Percentiles rank a stretch among this genome's conserved stretches.
Evolutionary conservation across 179 eudicot species (phyloP).

Genomic region (Dionaea muscipula): DNA sequence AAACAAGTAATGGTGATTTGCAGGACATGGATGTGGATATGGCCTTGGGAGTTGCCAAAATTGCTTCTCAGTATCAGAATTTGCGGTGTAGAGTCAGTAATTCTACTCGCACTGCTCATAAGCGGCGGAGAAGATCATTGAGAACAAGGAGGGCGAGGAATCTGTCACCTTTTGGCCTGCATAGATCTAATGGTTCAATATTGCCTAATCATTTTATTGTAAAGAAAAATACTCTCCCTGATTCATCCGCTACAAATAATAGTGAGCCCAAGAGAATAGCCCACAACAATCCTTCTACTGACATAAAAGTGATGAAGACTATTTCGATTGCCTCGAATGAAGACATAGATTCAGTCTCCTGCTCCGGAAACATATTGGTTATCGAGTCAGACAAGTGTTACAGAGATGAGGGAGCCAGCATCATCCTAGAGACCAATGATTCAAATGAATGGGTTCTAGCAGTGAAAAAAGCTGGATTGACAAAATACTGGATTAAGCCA

Average conservation of each 20-base stretch:
- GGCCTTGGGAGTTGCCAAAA: constrained; percentile 16
- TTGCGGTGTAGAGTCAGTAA: constrained; percentile 26
- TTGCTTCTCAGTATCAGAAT: constrained; percentile 16
- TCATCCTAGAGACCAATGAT: constrained; percentile 37
- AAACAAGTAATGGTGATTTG: constrained; percentile 15
- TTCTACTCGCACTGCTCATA: constrained; percentile 31
- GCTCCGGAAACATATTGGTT: constrained; percentile 51
- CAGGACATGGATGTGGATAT: constrained; percentile 13
- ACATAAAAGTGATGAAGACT: constrained; percentile 22
- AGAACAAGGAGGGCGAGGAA: constrained; percentile 46
- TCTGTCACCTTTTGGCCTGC: constrained; percentile 25
- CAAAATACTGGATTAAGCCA: constrained; percentile 26
- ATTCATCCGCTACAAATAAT: constrained; percentile 13
- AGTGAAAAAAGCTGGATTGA: constrained; percentile 40
- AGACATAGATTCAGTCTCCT: constrained; percentile 33
- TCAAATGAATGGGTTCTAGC: constrained; percentile 55
- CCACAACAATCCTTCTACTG: constrained; percentile 18
- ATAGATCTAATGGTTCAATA: constrained; percentile 24
- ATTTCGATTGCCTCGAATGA: constrained; percentile 20
- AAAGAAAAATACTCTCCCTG: constrained; percentile 14
- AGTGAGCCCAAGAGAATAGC: constrained; percentile 22
- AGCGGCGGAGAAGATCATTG: constrained; percentile 59
- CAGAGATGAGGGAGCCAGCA: constrained; percentile 48
- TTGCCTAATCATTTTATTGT: constrained; percentile 18
- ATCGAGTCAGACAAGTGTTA: constrained; percentile 60